Evolutionary conservation across 306 rosid species (phyloP).

Genomic region (Delonix regia): DNA sequence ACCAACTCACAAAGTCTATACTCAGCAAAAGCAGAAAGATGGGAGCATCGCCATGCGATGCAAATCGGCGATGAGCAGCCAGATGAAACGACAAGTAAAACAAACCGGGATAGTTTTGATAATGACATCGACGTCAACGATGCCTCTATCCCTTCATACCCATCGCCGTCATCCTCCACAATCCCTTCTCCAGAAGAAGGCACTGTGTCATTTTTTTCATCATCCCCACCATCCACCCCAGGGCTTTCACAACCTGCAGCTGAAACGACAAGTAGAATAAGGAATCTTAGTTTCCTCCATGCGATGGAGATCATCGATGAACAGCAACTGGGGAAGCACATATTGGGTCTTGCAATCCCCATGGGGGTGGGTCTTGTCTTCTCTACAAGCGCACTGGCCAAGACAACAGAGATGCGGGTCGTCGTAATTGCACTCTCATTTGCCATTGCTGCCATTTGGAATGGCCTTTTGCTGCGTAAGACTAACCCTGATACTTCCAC

Average conservation of each 20-base stretch:
- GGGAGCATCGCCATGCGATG: no score
- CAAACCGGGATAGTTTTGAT: no score
- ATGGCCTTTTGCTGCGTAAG: neutral
- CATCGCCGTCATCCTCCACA: no score
- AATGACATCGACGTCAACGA: no score
- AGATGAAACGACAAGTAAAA: no score
- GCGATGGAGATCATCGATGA: neutral
- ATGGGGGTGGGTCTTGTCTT: neutral
- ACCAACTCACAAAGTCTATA: neutral
- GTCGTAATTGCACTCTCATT: neutral
- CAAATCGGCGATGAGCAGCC: no score
- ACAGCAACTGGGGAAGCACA: slow-evolving; percentile 2
- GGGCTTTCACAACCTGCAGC: neutral
- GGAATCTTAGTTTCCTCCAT: neutral
- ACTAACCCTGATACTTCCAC: neutral
- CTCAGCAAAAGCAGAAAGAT: no score
- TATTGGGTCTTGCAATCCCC: slow-evolving; percentile 4
- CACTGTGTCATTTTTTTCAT: no score
- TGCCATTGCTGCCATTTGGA: neutral
- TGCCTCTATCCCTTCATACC: no score
- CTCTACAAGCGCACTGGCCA: neutral
- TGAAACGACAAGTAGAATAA: no score
- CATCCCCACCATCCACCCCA: no score
- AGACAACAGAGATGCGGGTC: neutral
- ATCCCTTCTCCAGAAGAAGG: no score